These are phyloP conservation scores for Saccharomyces cerevisiae DNA, from an alignment of 805 yeast genomes.

Conservation along the genomic window DNA sequence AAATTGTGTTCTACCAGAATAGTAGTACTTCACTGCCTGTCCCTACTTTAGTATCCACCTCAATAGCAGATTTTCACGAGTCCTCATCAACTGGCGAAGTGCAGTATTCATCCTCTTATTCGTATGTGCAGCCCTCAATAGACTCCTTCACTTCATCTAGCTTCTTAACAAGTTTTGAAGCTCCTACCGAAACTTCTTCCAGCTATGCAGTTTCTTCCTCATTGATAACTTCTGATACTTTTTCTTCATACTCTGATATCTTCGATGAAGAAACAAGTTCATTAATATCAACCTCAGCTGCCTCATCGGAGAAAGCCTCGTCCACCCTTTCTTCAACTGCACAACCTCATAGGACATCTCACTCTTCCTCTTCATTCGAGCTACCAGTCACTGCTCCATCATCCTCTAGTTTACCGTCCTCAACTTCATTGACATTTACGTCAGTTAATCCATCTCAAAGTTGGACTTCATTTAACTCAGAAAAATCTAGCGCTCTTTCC, in stretches of 20 bases:
- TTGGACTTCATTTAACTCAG: background rate
- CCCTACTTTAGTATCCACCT: background rate
- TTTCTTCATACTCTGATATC: background rate
- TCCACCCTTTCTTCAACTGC: background rate
- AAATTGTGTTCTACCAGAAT: background rate
- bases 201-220: background rate
- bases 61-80: background rate
- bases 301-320: background rate
- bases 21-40: background rate
- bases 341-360: background rate
- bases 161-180: too few relatives aligned
- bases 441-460: background rate
- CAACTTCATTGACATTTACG: background rate
- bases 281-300: background rate
- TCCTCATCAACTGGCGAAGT: background rate
- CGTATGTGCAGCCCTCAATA: background rate
- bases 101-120: background rate
- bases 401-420: background rate
- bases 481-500: background rate
- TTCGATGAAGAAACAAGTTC: background rate
- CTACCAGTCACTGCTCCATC: background rate
- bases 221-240: background rate
- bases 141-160: background rate
- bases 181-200: background rate
- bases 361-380: background rate